Percentiles rank a stretch among this genome's conserved stretches.
Evolutionary conservation across 2,329 filamentous ascomycete genomes (phyloP).

Genomic region (Penicillium sp.): DNA sequence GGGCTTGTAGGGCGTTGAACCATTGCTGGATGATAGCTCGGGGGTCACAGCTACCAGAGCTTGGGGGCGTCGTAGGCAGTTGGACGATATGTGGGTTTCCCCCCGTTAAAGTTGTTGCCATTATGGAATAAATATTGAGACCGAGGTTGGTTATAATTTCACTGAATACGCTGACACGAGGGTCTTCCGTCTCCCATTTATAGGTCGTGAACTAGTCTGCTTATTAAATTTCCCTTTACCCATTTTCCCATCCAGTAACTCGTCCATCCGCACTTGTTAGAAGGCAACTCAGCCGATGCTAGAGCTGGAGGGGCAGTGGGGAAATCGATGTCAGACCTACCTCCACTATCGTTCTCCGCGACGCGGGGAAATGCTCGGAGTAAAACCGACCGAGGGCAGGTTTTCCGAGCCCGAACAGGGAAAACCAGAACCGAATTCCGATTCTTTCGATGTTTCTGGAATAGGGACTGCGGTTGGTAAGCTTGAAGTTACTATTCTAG

Average conservation of each 20-base stretch:
- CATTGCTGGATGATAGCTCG: slow-evolving; percentile 34
- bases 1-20: slow-evolving; percentile 28
- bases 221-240: not conserved
- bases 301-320: slow-evolving; percentile 8
- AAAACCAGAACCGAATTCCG: slow-evolving; percentile 1
- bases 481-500: not conserved
- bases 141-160: not conserved
- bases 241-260: slow-evolving; percentile 1
- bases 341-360: not conserved
- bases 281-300: slow-evolving; percentile 8
- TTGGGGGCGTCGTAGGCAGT: slow-evolving; percentile 28
- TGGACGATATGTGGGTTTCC: slow-evolving; percentile 32
- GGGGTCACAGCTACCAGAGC: slow-evolving; percentile 19
- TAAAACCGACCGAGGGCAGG: slow-evolving; percentile 13
- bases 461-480: not conserved
- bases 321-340: slow-evolving; percentile 6
- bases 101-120: slow-evolving; percentile 24
- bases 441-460: not conserved
- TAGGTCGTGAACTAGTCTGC: not conserved
- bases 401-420: slow-evolving; percentile 12
- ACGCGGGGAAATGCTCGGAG: slow-evolving; percentile 7
- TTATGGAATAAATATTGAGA: not conserved
- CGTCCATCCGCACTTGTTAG: not conserved
- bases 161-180: not conserved
- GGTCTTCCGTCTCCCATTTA: not conserved